Conservation (phyloP, 2,329 filamentous ascomycete genomes). For the Aspergillus tubingensis region DNA sequence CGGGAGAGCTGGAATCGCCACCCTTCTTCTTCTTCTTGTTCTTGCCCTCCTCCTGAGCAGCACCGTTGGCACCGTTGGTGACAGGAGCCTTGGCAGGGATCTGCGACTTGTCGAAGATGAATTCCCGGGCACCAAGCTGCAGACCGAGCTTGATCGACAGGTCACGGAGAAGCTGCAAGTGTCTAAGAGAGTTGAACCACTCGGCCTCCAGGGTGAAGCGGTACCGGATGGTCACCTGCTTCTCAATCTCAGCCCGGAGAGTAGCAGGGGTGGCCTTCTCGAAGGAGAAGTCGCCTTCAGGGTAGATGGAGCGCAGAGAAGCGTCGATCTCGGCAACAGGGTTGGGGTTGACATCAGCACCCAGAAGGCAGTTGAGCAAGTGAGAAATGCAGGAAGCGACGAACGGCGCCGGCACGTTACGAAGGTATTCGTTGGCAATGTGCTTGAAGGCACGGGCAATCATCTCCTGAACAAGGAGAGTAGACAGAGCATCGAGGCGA, state of each 20-base stretch:
- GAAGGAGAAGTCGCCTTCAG: slow-evolving; percentile 79
- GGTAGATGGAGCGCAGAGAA: slow-evolving; percentile 72
- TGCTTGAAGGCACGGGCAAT: slow-evolving; percentile 96
- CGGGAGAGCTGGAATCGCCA: slow-evolving; percentile 51
- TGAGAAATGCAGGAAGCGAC: slow-evolving; percentile 80
- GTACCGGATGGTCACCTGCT: slow-evolving; percentile 73
- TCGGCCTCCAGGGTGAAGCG: slow-evolving; percentile 69
- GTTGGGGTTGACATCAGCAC: slow-evolving; percentile 71
- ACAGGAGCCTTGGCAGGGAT: slow-evolving; percentile 36
- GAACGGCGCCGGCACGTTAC: slow-evolving; percentile 75
- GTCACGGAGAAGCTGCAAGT: slow-evolving; percentile 84
- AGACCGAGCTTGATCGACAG: slow-evolving; percentile 85
- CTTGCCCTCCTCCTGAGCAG: slow-evolving; percentile 41
- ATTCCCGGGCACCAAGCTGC: slow-evolving; percentile 79
- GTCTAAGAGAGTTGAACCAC: slow-evolving; percentile 69
- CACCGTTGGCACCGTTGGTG: slow-evolving; percentile 41
- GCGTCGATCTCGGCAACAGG: slow-evolving; percentile 77
- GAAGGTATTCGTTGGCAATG: slow-evolving; percentile 75
- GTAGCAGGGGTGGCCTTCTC: slow-evolving; percentile 73
- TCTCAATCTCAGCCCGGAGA: slow-evolving; percentile 68
- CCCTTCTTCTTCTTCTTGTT: slow-evolving; percentile 66
- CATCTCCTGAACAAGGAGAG: slow-evolving; percentile 87
- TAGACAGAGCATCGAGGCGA: slow-evolving; percentile 74
- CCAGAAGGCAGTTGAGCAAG: slow-evolving; percentile 89
- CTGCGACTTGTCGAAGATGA: slow-evolving; percentile 62